Percentiles rank a stretch among this genome's conserved stretches.
Conservation (phyloP, 306 rosid genomes). For the Lathyrus sativus region DNA sequence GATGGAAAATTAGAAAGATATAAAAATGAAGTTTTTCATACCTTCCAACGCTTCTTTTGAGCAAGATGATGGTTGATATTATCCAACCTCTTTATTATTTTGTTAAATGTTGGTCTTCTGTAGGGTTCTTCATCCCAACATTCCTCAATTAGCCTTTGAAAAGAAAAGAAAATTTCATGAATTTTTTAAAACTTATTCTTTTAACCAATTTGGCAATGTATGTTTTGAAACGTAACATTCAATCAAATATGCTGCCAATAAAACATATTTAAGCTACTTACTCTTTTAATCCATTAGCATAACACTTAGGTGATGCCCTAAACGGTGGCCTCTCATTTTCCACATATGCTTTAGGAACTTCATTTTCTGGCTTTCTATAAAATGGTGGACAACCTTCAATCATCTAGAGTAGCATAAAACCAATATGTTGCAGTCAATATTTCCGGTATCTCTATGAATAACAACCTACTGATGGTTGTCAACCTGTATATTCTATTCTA, state of each 20-base stretch:
- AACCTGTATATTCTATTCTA: slow-evolving; percentile 23
- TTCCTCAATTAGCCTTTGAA: slow-evolving; percentile 50
- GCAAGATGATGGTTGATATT: slow-evolving; percentile 34
- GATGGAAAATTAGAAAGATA: not conserved
- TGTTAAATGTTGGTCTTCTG: slow-evolving; percentile 54
- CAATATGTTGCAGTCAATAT: slow-evolving; percentile 31
- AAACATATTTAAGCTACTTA: slow-evolving; percentile 36
- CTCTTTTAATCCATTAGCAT: slow-evolving; percentile 55
- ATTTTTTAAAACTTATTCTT: not conserved
- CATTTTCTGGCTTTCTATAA: slow-evolving; percentile 46
- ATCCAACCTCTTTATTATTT: slow-evolving; percentile 51
- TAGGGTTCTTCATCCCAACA: slow-evolving; percentile 52
- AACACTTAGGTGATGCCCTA: slow-evolving; percentile 43
- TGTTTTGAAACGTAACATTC: slow-evolving; percentile 33
- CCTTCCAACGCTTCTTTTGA: slow-evolving; percentile 48
- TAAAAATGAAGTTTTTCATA: slow-evolving; percentile 9
- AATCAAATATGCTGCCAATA: slow-evolving; percentile 29
- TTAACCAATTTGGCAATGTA: slow-evolving; percentile 6
- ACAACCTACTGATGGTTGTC: slow-evolving; percentile 16
- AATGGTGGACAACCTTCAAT: slow-evolving; percentile 59
- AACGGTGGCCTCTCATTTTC: slow-evolving; percentile 56
- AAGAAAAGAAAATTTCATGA: slow-evolving; percentile 27
- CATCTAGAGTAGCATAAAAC: slow-evolving; percentile 50
- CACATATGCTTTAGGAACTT: slow-evolving; percentile 56
- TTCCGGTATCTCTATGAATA: slow-evolving; percentile 29